phyloP scores from a whole-genome alignment of 768 basidiomycete genomes.

The Nevesoporus exiguus region DNA sequence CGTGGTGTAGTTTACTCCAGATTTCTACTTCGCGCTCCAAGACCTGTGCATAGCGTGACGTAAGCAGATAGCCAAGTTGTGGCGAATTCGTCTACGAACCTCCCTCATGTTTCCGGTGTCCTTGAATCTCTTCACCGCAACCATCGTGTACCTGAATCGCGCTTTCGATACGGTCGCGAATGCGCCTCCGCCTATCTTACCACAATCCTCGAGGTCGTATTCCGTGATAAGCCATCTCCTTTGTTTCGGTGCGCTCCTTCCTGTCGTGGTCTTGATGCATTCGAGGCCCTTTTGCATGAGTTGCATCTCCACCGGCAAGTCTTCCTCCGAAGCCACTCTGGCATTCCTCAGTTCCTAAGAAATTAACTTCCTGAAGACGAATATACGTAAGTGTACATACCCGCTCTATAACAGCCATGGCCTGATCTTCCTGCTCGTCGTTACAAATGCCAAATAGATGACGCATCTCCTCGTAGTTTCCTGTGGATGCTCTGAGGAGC shows the following conservation, averaged over 20 bases:
- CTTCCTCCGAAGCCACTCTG: background rate
- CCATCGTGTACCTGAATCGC: background rate
- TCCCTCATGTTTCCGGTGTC: background rate
- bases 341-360: background rate
- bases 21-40: slow-evolving; percentile 9
- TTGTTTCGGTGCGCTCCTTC: slow-evolving; percentile 1
- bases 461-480: background rate
- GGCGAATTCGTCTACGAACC: background rate
- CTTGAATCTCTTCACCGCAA: slow-evolving; percentile 5
- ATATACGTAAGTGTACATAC: background rate
- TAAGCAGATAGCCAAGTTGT: background rate
- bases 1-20: slow-evolving; percentile 10
- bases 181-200: slow-evolving; percentile 24
- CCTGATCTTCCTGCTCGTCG: slow-evolving; percentile 1
- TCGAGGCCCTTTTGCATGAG: slow-evolving; percentile 1
- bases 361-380: background rate
- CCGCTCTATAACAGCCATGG: slow-evolving; percentile 3
- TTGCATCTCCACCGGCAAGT: background rate
- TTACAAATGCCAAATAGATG: background rate
- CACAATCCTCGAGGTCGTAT: slow-evolving; percentile 26
- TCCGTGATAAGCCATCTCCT: slow-evolving; percentile 24
- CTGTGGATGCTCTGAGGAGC: background rate
- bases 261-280: slow-evolving; percentile 2
- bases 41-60: background rate
- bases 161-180: slow-evolving; percentile 14